A percentile compares a stretch with the other conserved stretches of the same genome.
phyloP scores from a whole-genome alignment of 305 asterid genomes.

The Fraxinus dipetala region DNA sequence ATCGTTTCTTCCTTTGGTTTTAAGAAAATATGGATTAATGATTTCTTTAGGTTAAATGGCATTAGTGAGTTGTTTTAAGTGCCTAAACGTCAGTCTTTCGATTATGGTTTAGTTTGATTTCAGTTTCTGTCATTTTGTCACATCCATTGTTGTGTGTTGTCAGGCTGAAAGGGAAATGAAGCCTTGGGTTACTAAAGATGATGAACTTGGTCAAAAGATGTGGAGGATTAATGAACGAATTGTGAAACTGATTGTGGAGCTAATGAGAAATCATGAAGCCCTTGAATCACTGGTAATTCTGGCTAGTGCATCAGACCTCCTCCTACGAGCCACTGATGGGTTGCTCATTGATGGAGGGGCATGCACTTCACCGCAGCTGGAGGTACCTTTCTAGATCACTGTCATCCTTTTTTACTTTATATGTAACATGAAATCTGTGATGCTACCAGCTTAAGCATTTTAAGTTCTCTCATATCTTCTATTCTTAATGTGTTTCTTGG shows the following conservation, averaged over 20 bases:
- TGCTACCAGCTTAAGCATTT: not conserved
- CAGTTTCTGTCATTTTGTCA: slow-evolving; percentile 36
- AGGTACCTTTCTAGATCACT: slow-evolving; percentile 46
- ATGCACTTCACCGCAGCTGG: slow-evolving; percentile 94
- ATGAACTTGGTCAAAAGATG: slow-evolving; percentile 87
- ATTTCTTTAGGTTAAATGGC: not conserved
- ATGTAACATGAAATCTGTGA: not conserved
- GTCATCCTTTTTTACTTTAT: not conserved
- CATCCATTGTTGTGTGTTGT: slow-evolving; percentile 41
- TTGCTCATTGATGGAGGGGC: slow-evolving; percentile 99
- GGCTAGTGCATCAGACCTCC: slow-evolving; percentile 87
- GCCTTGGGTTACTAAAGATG: slow-evolving; percentile 96
- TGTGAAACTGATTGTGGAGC: slow-evolving; percentile 81
- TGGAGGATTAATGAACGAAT: slow-evolving; percentile 91
- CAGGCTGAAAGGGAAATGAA: slow-evolving; percentile 97
- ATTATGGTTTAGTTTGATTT: not conserved
- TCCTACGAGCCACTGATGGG: slow-evolving; percentile 94
- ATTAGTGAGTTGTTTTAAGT: not conserved
- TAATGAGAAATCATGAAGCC: slow-evolving; percentile 89
- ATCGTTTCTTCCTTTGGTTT: not conserved
- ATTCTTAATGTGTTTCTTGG: not conserved
- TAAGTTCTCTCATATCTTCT: not conserved
- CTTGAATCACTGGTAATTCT: slow-evolving; percentile 84
- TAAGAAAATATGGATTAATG: not conserved
- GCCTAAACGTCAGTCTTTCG: not conserved